Evolutionary conservation across 2,329 filamentous ascomycete species (phyloP), one percentile per base, ranked within the genome.

Genomic region (Aspergillus glaucus): DNA sequence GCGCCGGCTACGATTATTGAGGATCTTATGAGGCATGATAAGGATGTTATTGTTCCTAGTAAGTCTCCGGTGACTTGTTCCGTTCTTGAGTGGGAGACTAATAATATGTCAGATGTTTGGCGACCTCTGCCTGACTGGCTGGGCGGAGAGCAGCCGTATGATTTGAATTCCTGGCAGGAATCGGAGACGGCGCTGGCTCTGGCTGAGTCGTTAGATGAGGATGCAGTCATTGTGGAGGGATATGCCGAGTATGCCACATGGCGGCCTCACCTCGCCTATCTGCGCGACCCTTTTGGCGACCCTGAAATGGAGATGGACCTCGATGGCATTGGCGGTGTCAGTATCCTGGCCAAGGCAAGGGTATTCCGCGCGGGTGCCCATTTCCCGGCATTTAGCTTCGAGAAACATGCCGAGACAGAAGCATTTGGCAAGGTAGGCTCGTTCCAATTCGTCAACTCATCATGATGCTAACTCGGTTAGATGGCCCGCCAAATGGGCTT

Each of bases 221-320:
- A 98, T 66, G 93, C 93, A 3, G 93, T 98, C 36, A 98, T 98
- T 70, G 93, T 98, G 4, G 93, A 98, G 71, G 93, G 93, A 15
- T 98, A 98, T 65, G 93, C 93, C 51, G 93, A 98, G 73, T 98
- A 98, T 67, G 93, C 93, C 17, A 98, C 93, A 1, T 98, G 93
- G 93, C 80, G 93, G 56, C 93, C 93, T 39, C 93, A 98, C 78
- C 78, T 98, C 63, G 93, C 93, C 39, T 98, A 98, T 66, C 81
- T 98, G 6, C 86, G 93, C 51, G 93, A 98, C 65, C 93, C 93
- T 2, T 97, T 95, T 62, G 93, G 93, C 36, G 93, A 98, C 64
- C 92, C 92, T 17, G 93, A 98, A 65, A 96, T 97, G 86, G 93
- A 98, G 67, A 97, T 98, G 93, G 93, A 98, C 62, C 92, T 98